Evolutionary conservation across 768 basidiomycete species (phyloP).

Genomic region (Lentinula aciculospora): DNA sequence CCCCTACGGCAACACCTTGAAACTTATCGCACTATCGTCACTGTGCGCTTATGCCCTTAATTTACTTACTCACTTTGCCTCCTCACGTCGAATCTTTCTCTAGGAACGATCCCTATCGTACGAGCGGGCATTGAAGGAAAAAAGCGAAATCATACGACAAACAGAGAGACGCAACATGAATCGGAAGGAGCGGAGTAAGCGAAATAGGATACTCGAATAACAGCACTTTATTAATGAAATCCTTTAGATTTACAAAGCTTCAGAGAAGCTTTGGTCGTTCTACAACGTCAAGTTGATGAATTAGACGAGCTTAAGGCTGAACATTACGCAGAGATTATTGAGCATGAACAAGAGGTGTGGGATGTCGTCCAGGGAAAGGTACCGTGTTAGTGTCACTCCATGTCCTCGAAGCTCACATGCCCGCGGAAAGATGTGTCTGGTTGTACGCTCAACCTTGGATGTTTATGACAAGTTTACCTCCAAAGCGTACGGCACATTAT

Average conservation of each 20-base stretch:
- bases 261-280: slow-evolving; percentile 70
- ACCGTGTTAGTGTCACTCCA: neutral
- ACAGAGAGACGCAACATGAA: slow-evolving; percentile 86
- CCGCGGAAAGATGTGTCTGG: slow-evolving; percentile 57
- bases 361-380: slow-evolving; percentile 85
- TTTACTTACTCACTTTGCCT: slow-evolving; percentile 10
- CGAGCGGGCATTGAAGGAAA: slow-evolving; percentile 76
- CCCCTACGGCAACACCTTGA: slow-evolving; percentile 84
- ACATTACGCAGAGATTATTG: slow-evolving; percentile 86
- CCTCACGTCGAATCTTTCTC: slow-evolving; percentile 6
- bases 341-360: slow-evolving; percentile 97
- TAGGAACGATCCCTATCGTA: slow-evolving; percentile 85
- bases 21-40: slow-evolving; percentile 66
- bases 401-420: slow-evolving; percentile 10
- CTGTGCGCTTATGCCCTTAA: slow-evolving; percentile 33
- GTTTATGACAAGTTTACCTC: slow-evolving; percentile 84
- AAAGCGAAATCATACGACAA: slow-evolving; percentile 77
- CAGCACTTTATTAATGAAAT: slow-evolving; percentile 8
- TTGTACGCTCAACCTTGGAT: slow-evolving; percentile 87
- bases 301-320: slow-evolving; percentile 78
- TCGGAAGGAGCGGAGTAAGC: slow-evolving; percentile 78
- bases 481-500: slow-evolving; percentile 60
- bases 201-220: neutral
- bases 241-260: slow-evolving; percentile 79
- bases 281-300: slow-evolving; percentile 89